These are phyloP conservation scores for Aspergillus spinulosporus DNA, from an alignment of 2,329 filamentous ascomycete species.

Conservation along the genomic window DNA sequence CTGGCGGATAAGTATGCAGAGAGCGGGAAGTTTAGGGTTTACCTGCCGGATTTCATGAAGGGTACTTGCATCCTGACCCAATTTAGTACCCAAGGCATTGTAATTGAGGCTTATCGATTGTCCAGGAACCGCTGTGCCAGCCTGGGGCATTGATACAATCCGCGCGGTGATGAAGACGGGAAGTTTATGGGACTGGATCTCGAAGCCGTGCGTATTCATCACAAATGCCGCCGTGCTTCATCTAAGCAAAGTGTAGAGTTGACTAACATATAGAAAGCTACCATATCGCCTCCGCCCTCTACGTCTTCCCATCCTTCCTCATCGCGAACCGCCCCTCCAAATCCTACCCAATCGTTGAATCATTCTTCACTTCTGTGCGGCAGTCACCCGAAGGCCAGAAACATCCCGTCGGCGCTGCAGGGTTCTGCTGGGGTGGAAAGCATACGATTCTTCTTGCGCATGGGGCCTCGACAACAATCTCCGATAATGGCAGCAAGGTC, in stretches of 20 bases:
- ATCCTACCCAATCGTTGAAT: slow-evolving; percentile 37
- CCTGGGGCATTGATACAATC: slow-evolving; percentile 14
- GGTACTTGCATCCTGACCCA: slow-evolving; percentile 30
- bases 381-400: slow-evolving; percentile 28
- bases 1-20: slow-evolving; percentile 57
- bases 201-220: slow-evolving; percentile 21
- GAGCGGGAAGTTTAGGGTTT: slow-evolving; percentile 52
- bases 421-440: slow-evolving; percentile 66
- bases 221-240: neutral
- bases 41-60: slow-evolving; percentile 60
- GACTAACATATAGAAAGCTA: slow-evolving; percentile 14
- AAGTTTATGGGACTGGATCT: slow-evolving; percentile 17
- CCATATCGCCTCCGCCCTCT: slow-evolving; percentile 15
- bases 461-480: slow-evolving; percentile 22
- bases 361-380: slow-evolving; percentile 43
- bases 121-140: slow-evolving; percentile 19
- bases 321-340: slow-evolving; percentile 28
- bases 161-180: slow-evolving; percentile 10
- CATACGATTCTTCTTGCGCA: slow-evolving; percentile 53
- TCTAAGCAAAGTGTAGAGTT: neutral
- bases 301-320: slow-evolving; percentile 25
- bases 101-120: neutral
- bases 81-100: too few species aligned
- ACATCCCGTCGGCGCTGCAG: slow-evolving; percentile 54
- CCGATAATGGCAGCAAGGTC: neutral